Evolutionary conservation across 2,329 filamentous ascomycete species (phyloP).

Genomic region (Fusarium sp.): DNA sequence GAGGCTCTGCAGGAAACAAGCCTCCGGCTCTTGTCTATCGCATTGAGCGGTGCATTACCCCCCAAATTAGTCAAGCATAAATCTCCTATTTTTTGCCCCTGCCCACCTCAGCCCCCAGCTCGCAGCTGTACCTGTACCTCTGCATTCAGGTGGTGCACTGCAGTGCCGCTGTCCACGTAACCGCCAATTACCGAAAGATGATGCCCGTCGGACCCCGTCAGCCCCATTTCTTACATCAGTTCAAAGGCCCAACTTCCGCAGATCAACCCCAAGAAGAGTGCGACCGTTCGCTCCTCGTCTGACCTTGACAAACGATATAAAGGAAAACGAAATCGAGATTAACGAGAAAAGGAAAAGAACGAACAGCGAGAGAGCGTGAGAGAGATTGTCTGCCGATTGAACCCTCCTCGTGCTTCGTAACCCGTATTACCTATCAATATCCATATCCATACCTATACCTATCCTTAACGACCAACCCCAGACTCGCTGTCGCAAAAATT

Average conservation of each 20-base stretch:
- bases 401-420: background rate
- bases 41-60: background rate
- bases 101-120: slow-evolving; percentile 1
- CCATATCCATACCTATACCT: slow-evolving; percentile 1
- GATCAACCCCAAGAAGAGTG: slow-evolving; percentile 2
- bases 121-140: slow-evolving; percentile 13
- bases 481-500: slow-evolving; percentile 15
- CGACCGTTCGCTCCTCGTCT: background rate
- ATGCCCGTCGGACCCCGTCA: slow-evolving; percentile 9
- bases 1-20: background rate
- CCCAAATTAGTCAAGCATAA: slow-evolving; percentile 12
- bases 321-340: slow-evolving; percentile 4
- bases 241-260: slow-evolving; percentile 19
- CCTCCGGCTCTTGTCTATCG: background rate
- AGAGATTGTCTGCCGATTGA: background rate
- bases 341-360: background rate
- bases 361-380: background rate
- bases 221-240: slow-evolving; percentile 42
- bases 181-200: slow-evolving; percentile 35
- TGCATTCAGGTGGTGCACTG: background rate
- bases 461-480: slow-evolving; percentile 13
- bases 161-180: slow-evolving; percentile 40
- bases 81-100: slow-evolving; percentile 10
- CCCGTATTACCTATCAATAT: background rate
- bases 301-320: background rate